phyloP scores from a whole-genome alignment of 2,329 filamentous ascomycete genomes.

The Colletotrichum cuscutae region DNA sequence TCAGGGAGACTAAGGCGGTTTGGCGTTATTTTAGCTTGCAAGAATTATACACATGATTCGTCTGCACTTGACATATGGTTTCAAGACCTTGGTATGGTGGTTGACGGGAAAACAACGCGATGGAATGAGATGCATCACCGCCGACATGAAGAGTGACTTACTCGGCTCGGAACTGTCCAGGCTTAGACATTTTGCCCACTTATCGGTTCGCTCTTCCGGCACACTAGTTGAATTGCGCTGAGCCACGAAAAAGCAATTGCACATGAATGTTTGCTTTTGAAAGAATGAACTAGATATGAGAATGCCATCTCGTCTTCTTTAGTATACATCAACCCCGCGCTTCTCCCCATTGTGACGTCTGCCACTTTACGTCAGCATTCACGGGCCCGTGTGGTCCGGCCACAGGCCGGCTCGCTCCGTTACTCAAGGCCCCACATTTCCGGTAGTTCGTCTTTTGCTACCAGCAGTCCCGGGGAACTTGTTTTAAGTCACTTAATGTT shows the following conservation, averaged over 20 bases:
- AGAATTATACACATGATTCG: not conserved
- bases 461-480: not conserved
- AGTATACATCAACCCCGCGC: not conserved
- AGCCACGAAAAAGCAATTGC: not conserved
- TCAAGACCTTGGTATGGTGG: not conserved
- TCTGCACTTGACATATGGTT: not conserved
- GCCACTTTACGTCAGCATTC: not conserved
- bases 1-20: slow-evolving; percentile 40
- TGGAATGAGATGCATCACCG: not conserved
- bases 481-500: not conserved
- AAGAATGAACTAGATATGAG: not conserved
- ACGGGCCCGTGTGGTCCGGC: too few relatives aligned
- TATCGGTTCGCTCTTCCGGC: not conserved
- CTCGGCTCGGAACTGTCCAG: slow-evolving; percentile 31
- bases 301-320: not conserved
- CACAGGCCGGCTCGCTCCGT: not conserved
- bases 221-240: not conserved
- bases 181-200: slow-evolving; percentile 20
- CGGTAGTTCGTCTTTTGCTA: not conserved
- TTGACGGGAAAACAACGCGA: not conserved
- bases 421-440: not conserved
- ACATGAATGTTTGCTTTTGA: not conserved
- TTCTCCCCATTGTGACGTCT: not conserved
- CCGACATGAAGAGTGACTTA: not conserved
- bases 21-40: not conserved